phyloP scores from a whole-genome alignment of 805 yeast genomes.

The Candida orba region DNA sequence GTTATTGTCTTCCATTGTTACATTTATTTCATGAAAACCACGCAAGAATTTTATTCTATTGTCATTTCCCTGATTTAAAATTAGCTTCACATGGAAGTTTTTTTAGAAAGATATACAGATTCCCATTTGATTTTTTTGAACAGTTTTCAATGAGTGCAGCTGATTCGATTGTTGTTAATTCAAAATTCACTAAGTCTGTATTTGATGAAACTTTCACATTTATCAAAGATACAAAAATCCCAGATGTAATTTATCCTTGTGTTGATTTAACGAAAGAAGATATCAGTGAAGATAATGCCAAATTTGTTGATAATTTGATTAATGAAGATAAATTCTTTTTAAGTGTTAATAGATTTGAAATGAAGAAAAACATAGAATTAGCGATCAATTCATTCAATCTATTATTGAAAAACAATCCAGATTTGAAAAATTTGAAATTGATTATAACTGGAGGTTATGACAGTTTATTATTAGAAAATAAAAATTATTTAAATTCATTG shows the following conservation, averaged over 20 bases:
- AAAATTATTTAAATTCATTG: slow-evolving; percentile 58
- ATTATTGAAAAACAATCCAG: slow-evolving; percentile 24
- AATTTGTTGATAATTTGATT: slow-evolving; percentile 13
- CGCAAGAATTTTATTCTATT: slow-evolving; percentile 69
- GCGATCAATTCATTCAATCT: slow-evolving; percentile 65
- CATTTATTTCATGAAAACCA: slow-evolving; percentile 33
- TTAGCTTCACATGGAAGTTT: slow-evolving; percentile 53
- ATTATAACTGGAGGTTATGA: slow-evolving; percentile 93
- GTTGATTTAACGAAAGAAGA: slow-evolving; percentile 44
- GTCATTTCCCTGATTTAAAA: slow-evolving; percentile 92
- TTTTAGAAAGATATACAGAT: slow-evolving; percentile 59
- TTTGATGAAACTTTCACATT: slow-evolving; percentile 57
- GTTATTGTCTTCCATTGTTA: slow-evolving; percentile 74
- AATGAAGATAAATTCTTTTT: slow-evolving; percentile 38
- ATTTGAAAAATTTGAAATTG: slow-evolving; percentile 35
- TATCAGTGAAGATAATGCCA: slow-evolving; percentile 13
- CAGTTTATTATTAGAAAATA: slow-evolving; percentile 65
- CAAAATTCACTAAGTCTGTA: slow-evolving; percentile 68
- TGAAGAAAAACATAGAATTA: slow-evolving; percentile 72
- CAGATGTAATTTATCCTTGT: slow-evolving; percentile 46
- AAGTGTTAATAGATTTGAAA: slow-evolving; percentile 84
- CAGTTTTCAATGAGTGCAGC: slow-evolving; percentile 70
- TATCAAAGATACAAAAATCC: slow-evolving; percentile 22
- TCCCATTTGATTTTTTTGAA: slow-evolving; percentile 81
- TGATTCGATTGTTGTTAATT: slow-evolving; percentile 81